Base-by-base conservation (phyloP, 169 alveolate genomes). In the Miamiensis avidus region DNA sequence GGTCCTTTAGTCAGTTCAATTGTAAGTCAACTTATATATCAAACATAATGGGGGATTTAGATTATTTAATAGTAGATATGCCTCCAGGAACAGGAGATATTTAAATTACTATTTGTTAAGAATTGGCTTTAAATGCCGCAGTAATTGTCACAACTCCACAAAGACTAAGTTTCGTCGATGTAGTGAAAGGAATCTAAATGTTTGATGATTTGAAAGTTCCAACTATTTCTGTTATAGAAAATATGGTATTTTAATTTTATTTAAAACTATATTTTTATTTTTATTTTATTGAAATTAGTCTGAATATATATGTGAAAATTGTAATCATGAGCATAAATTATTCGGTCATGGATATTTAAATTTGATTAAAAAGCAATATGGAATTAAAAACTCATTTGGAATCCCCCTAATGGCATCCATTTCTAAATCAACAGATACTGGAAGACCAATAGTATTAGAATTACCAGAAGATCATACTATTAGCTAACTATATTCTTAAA, bases 71-170 rank as follows among this genome's bases (percentile, higher is more conserved):
- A 26, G 94, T 99, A 65, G 99, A 99, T 92, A 91, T 98, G 83
- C 99, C 99, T 0, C 99, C 99, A 4, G 99, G 99, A 0, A 99
- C 99, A 16, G 99, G 99, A 65, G 99, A 99, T 89, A 98, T 99
- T 78, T 98, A 98, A 89, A 93, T 99, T 65, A 97, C 99, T 75
- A 94, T 99, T 64, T 98, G 99, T 84, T 98, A 98, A 88, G 97
- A 97, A 85, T 93, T 98, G 77, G 89, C 88, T 28, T 81, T 97
- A 16, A 94, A 94, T 85, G 99, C 98, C 11, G 97, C 99, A 30
- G 96, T 98, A 25, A 97, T 98, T 28, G 98, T 98, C n/a, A 98
- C 99, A 0, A 99, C 99, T 1, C 99, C 99, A 74, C 96, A 96
- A 85, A 97, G 92, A 87, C 90, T 96, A 32, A 95, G 99, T n/a